Conservation (phyloP, 78 protist species). For the Thecamonas trahens region DNA sequence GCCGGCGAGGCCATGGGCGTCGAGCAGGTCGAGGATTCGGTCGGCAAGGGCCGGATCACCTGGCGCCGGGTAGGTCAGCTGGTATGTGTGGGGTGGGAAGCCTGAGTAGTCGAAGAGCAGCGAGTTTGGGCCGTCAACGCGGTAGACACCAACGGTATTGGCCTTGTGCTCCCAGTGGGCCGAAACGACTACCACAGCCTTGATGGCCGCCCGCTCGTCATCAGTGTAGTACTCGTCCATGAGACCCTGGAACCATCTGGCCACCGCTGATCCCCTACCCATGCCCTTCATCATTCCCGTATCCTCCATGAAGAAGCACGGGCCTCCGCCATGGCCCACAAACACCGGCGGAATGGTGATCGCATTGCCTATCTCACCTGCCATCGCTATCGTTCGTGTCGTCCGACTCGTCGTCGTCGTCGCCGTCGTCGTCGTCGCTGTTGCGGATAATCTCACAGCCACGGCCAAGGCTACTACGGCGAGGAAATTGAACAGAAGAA, state of each 20-base stretch:
- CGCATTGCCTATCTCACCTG: too few species aligned
- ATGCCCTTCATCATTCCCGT: neutral
- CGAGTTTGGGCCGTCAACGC: neutral
- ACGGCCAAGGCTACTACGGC: too few species aligned
- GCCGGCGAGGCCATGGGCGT: neutral
- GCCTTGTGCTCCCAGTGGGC: slow-evolving; percentile 18
- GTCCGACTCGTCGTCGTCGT: too few species aligned
- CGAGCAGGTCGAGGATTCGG: neutral
- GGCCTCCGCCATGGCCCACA: slow-evolving; percentile 15
- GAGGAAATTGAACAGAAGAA: too few species aligned
- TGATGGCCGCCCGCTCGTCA: too few species aligned
- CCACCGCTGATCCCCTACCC: too few species aligned
- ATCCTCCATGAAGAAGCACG: neutral
- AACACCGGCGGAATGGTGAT: neutral
- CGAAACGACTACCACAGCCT: neutral
- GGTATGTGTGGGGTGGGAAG: slow-evolving; percentile 28
- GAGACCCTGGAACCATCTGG: too few species aligned
- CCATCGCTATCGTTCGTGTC: too few species aligned
- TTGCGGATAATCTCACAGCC: too few species aligned
- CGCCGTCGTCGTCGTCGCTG: too few species aligned
- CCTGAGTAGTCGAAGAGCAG: slow-evolving; percentile 37
- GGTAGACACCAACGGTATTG: neutral
- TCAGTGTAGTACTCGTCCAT: neutral
- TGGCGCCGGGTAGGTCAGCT: slow-evolving; percentile 15
- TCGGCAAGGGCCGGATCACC: slow-evolving; percentile 8